phyloP scores from a whole-genome alignment of 2,329 filamentous ascomycete species.

The Neofusicoccum parvum region DNA sequence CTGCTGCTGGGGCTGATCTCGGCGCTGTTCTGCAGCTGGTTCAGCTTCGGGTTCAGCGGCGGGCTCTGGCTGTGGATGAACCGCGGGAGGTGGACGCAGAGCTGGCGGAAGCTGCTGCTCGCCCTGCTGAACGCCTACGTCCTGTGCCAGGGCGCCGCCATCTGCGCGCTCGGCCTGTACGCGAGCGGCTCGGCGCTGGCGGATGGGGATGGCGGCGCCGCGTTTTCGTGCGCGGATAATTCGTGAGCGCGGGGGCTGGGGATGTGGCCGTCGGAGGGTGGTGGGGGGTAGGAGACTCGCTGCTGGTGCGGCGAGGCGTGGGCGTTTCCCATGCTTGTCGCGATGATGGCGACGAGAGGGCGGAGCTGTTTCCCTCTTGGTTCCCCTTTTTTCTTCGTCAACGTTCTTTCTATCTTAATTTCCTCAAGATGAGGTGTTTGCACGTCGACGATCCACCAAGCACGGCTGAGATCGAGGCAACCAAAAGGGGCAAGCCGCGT shows the following conservation, averaged over 20 bases:
- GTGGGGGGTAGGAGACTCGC: not conserved
- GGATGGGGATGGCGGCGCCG: conserved; percentile 29
- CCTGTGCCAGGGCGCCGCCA: conserved; percentile 37
- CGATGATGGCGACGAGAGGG: not conserved
- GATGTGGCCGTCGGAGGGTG: not conserved
- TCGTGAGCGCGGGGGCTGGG: conserved; percentile 8
- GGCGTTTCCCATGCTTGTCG: not conserved
- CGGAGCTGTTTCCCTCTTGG: not conserved
- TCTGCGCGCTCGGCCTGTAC: conserved; percentile 31
- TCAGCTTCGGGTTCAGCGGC: conserved; percentile 56
- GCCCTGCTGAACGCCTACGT: conserved; percentile 49
- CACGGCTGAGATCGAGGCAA: too few relatives aligned
- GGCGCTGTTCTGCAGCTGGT: conserved; percentile 67
- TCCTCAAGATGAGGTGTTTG: too few relatives aligned
- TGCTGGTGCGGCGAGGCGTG: not conserved
- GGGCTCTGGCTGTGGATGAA: conserved; percentile 54
- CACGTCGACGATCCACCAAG: too few relatives aligned
- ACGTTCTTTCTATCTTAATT: not conserved
- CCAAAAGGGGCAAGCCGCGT: too few relatives aligned
- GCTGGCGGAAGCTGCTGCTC: conserved; percentile 46
- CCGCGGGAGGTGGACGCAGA: conserved; percentile 40
- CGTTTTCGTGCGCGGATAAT: conserved; percentile 36
- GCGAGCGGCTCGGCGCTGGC: conserved; percentile 31
- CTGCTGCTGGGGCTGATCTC: conserved; percentile 64
- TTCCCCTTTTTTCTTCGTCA: not conserved